These are phyloP conservation scores for Penicillium sp. DNA, from an alignment of 2,329 filamentous ascomycete species.

Conservation along the genomic window DNA sequence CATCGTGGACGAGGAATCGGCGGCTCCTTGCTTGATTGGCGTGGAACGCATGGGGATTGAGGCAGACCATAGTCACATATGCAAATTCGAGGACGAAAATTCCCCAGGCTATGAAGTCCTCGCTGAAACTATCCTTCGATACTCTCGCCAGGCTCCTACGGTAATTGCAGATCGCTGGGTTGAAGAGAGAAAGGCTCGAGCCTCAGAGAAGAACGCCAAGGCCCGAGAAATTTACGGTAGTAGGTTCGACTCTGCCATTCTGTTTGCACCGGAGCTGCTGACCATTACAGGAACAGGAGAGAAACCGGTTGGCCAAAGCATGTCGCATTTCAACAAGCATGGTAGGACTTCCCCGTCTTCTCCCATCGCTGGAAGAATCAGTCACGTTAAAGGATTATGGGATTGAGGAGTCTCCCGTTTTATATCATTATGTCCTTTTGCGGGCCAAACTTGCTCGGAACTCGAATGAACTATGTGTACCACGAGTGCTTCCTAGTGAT, in stretches of 20 bases:
- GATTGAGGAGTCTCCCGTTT: constrained; percentile 41
- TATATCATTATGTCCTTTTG: constrained; percentile 7
- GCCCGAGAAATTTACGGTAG: constrained; percentile 43
- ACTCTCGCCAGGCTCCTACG: constrained; percentile 57
- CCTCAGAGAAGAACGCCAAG: constrained; percentile 40
- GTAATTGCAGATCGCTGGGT: constrained; percentile 64
- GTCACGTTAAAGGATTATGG: constrained; percentile 41
- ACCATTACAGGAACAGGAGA: constrained; percentile 21
- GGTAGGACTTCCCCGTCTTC: constrained; percentile 43
- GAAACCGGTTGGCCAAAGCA: constrained; percentile 24
- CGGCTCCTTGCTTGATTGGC: constrained; percentile 70
- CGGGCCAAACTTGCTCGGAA: too few relatives aligned
- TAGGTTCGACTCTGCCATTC: too few relatives aligned
- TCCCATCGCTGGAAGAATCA: constrained; percentile 28
- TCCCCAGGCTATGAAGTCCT: constrained; percentile 68
- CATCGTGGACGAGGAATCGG: constrained; percentile 72
- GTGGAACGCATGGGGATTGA: constrained; percentile 75
- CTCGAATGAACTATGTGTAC: too few relatives aligned
- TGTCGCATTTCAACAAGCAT: constrained; percentile 30
- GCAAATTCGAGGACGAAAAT: constrained; percentile 68
- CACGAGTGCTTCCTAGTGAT: too few relatives aligned
- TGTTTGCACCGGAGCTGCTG: neutral
- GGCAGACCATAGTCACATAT: constrained; percentile 72
- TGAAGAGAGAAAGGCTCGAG: constrained; percentile 55
- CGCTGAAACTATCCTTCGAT: constrained; percentile 52